Base-by-base conservation (phyloP, 129 eudicot genomes). In the Artemisia tridentata region DNA sequence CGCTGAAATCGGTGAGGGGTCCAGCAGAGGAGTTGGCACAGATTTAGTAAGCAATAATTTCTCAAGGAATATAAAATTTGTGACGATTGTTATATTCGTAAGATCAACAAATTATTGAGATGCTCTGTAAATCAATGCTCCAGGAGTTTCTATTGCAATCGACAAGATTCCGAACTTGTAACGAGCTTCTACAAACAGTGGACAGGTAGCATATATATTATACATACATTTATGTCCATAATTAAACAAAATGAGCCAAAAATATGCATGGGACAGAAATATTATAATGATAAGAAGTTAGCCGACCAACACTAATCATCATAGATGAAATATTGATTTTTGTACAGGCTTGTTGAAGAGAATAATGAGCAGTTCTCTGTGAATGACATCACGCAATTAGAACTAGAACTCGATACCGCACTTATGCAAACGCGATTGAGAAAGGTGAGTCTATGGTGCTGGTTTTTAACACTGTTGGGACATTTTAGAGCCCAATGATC, bases 391-490 rank as follows among this genome's bases (percentile, higher is more conserved):
- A 53, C 7, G 21, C 59, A 53, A 3, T n/a, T 53, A 53, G 59
- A 53, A 53, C 59, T 0, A 53, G 59, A 53, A 53, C 59, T 53
- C 5, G 59, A n/a, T 53, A 23, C n/a, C 5, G 59, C 59, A 16
- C 59, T 53, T 53, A 17, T 48, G 50, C 81, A 80, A 49, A 80
- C 83, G 20, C 81, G 81, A 67, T 62, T 63, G 34, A 80, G 79
- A 77, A 87, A 83, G 91, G 95, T 85, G 73, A 34, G 17, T 51
- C 21, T 63, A 43, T 21, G 19, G 13, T 68, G 45, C 19, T 21
- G 2, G 2, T 21, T 19, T 5, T 19, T 20, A 9, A 23, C 25
- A 23, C 25, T 23, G 25, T 23, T 23, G 25, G 25, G 1, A 0
- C 25, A 23, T 23, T 23, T 23, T 1, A 23, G 0, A 23, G 25